A percentile compares a stretch with the other conserved stretches of the same genome.
These are phyloP conservation scores for Yarrowia sp. DNA, from an alignment of 805 yeast species.

Conservation along the genomic window DNA sequence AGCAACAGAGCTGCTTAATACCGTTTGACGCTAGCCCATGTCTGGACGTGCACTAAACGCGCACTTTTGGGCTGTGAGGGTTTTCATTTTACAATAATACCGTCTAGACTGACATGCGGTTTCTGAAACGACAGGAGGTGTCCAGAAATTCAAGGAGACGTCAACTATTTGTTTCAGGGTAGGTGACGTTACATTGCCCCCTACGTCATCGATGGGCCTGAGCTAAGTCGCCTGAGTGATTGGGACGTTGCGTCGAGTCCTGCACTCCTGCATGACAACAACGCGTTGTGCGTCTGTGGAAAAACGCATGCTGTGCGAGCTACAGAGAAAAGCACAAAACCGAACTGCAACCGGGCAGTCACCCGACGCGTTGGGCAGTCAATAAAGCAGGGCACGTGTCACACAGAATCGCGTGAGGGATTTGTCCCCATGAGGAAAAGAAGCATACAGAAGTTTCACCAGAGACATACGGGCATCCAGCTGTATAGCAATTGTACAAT, in stretches of 20 bases:
- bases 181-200: not conserved
- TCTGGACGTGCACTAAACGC: not conserved
- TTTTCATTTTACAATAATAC: no score
- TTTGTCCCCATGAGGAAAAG: not conserved
- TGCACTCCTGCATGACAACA: slow-evolving; percentile 18
- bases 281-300: not conserved
- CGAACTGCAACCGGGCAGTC: not conserved
- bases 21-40: not conserved
- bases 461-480: no score
- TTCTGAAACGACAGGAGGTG: not conserved
- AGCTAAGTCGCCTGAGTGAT: not conserved
- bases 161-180: not conserved
- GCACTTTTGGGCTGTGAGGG: no score
- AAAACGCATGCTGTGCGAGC: not conserved
- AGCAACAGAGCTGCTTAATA: not conserved
- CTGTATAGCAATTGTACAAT: no score
- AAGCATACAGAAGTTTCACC: no score
- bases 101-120: no score
- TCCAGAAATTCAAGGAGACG: not conserved
- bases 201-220: not conserved
- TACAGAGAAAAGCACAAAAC: not conserved
- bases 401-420: no score
- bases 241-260: not conserved
- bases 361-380: not conserved
- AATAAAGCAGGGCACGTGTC: not conserved